Evolutionary conservation across 768 basidiomycete genomes (phyloP).

Genomic region (Collybiopsis luxurians): DNA sequence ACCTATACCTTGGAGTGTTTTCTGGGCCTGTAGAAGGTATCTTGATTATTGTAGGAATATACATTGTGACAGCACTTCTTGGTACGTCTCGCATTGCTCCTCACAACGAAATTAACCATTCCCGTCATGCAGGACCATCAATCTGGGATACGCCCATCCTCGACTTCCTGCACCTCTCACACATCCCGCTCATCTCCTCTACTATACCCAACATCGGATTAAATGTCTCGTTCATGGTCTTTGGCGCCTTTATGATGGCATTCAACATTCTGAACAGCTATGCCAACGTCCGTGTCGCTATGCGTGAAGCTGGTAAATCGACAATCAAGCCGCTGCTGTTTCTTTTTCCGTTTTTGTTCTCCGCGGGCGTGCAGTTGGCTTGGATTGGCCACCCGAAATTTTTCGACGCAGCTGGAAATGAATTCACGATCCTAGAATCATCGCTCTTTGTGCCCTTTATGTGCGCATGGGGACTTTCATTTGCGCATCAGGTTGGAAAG

Average conservation of each 20-base stretch:
- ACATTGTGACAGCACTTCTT: slow-evolving; percentile 71
- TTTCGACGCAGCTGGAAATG: slow-evolving; percentile 41
- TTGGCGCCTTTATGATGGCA: slow-evolving; percentile 63
- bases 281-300: slow-evolving; percentile 72
- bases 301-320: slow-evolving; percentile 37
- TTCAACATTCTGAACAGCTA: slow-evolving; percentile 87
- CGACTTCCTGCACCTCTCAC: slow-evolving; percentile 53
- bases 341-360: slow-evolving; percentile 77
- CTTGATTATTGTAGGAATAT: slow-evolving; percentile 77
- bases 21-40: slow-evolving; percentile 98
- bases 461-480: slow-evolving; percentile 90
- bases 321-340: slow-evolving; percentile 59
- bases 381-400: slow-evolving; percentile 78
- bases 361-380: slow-evolving; percentile 66
- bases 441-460: slow-evolving; percentile 84
- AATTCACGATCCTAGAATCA: slow-evolving; percentile 59
- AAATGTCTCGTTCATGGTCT: slow-evolving; percentile 87
- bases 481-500: slow-evolving; percentile 85
- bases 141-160: slow-evolving; percentile 80
- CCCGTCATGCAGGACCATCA: slow-evolving; percentile 54
- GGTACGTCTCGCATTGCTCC: slow-evolving; percentile 43
- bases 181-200: slow-evolving; percentile 42
- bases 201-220: slow-evolving; percentile 66
- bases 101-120: background rate
- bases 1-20: slow-evolving; percentile 88